Evolutionary conservation across 2,329 filamentous ascomycete species (phyloP).

Genomic region (Colletotrichum salicis): DNA sequence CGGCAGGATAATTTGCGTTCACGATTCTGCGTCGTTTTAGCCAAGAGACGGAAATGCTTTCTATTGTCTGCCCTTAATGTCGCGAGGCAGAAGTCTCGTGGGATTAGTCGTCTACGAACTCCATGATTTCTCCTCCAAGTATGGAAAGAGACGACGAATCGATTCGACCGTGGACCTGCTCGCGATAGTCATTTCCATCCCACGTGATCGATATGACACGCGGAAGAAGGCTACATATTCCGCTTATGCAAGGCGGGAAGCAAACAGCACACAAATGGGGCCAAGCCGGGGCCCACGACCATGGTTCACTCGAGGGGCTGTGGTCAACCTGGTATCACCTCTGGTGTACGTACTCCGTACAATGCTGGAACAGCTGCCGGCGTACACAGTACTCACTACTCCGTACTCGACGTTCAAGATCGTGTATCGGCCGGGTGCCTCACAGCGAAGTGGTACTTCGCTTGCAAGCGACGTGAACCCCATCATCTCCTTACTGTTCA

Average conservation of each 20-base stretch:
- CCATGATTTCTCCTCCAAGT: neutral
- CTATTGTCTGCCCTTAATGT: neutral
- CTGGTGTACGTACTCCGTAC: neutral
- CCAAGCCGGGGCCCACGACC: conserved; percentile 8
- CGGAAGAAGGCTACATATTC: conserved; percentile 28
- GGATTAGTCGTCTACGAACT: neutral
- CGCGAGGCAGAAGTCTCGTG: neutral
- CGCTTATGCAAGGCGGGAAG: conserved; percentile 32
- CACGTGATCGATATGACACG: conserved; percentile 33
- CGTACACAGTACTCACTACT: too few species aligned
- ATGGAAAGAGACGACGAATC: neutral
- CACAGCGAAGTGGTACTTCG: neutral
- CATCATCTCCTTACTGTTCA: neutral
- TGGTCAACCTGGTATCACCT: conserved; percentile 15
- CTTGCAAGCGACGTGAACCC: neutral
- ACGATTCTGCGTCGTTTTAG: neutral
- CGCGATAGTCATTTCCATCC: neutral
- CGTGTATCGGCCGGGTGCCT: neutral
- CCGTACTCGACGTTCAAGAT: neutral
- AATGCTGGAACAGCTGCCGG: neutral
- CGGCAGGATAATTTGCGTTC: neutral
- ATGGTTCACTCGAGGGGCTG: conserved; percentile 14
- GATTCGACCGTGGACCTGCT: neutral
- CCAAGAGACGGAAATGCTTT: neutral
- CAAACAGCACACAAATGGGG: conserved; percentile 24